These are phyloP conservation scores for Lyophyllum atratum DNA, from an alignment of 768 basidiomycete species.

Conservation along the genomic window DNA sequence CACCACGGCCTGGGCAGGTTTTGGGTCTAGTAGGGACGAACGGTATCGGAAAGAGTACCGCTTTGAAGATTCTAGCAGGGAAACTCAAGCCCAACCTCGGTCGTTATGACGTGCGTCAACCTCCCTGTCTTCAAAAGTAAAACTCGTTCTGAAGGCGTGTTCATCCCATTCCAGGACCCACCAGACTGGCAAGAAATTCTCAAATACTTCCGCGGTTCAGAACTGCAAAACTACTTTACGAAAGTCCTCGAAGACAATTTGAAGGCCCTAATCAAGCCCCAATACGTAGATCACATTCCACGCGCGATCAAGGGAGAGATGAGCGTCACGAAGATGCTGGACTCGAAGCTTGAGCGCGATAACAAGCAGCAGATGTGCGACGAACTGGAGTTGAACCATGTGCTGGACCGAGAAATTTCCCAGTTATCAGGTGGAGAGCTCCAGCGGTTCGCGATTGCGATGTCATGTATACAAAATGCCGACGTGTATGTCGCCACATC, in stretches of 20 bases:
- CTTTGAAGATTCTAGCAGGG: conserved; percentile 93
- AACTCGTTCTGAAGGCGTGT: not conserved
- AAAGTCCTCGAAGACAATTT: conserved; percentile 98
- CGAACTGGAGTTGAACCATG: conserved; percentile 84
- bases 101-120: conserved; percentile 78
- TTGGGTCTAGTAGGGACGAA: conserved; percentile 99
- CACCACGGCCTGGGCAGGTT: conserved; percentile 96
- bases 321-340: conserved; percentile 90
- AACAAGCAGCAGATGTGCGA: conserved; percentile 88
- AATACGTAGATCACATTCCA: conserved; percentile 99
- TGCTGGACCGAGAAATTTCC: conserved; percentile 80
- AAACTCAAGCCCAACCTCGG: conserved; percentile 98
- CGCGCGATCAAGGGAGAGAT: conserved; percentile 89
- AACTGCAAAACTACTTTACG: conserved; percentile 99
- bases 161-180: conserved; percentile 63
- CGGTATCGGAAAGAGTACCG: conserved; percentile 99
- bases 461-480: conserved; percentile 92
- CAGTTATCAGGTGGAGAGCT: conserved; percentile 97
- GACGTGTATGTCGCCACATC: conserved; percentile 73
- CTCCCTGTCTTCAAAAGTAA: not conserved
- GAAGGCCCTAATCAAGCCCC: conserved; percentile 98
- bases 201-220: conserved; percentile 97
- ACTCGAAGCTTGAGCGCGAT: conserved; percentile 84
- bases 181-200: conserved; percentile 99
- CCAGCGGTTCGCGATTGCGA: conserved; percentile 97